A percentile compares a stretch with the other conserved stretches of the same genome.
Conservation (phyloP, 2,329 filamentous ascomycete genomes). For the Lanzia echinophila region DNA sequence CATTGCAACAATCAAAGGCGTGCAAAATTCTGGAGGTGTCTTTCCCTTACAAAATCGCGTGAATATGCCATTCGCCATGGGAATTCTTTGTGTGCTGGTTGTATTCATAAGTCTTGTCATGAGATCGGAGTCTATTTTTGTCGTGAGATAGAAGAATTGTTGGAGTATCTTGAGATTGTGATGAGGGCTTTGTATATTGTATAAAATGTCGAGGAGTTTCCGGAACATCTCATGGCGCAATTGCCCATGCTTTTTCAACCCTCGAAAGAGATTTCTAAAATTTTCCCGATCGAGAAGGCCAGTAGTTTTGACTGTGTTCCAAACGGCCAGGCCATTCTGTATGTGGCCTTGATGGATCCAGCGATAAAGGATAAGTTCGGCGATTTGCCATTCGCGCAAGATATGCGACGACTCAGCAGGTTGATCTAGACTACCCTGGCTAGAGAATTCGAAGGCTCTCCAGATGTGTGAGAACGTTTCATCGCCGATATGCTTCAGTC, state of each 20-base stretch:
- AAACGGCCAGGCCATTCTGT: slow-evolving; percentile 6
- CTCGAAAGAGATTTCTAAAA: background rate
- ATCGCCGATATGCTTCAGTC: background rate
- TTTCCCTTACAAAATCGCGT: slow-evolving; percentile 9
- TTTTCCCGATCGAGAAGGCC: background rate
- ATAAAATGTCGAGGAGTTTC: slow-evolving; percentile 7
- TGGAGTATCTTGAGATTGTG: background rate
- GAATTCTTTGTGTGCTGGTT: background rate
- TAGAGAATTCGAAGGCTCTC: background rate
- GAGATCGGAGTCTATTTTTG: background rate
- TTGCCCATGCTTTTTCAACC: slow-evolving; percentile 1
- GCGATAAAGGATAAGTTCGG: slow-evolving; percentile 14
- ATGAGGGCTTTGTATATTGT: background rate
- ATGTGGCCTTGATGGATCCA: slow-evolving; percentile 19
- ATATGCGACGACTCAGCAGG: background rate
- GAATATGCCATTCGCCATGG: slow-evolving; percentile 2
- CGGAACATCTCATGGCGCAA: slow-evolving; percentile 11
- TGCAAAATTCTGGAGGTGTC: slow-evolving; percentile 8
- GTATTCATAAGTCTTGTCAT: background rate
- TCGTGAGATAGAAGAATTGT: background rate
- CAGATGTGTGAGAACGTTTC: background rate
- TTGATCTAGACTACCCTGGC: background rate
- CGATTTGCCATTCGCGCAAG: slow-evolving; percentile 3
- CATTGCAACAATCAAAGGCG: slow-evolving; percentile 18
- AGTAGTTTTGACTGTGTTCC: slow-evolving; percentile 1